phyloP scores from a whole-genome alignment of 768 basidiomycete genomes.

The Agrocybe chaxingu region DNA sequence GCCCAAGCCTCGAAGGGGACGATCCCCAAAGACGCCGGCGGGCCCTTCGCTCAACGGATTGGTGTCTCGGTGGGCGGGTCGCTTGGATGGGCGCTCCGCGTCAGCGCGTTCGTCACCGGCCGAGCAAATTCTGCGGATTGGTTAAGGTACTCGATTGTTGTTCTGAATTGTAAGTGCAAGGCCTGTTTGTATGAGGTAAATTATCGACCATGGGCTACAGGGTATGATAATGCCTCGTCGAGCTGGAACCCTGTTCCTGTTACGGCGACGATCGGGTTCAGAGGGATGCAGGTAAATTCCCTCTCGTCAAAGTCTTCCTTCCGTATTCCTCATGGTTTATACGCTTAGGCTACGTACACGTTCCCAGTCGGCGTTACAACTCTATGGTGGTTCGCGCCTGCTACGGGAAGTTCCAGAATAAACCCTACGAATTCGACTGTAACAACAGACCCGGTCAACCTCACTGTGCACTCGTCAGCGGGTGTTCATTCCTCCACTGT shows the following conservation, averaged over 20 bases:
- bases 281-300: slow-evolving; percentile 49
- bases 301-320: neutral
- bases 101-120: slow-evolving; percentile 61
- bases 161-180: slow-evolving; percentile 56
- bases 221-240: slow-evolving; percentile 46
- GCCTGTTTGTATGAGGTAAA: neutral
- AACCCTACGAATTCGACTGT: too few species aligned
- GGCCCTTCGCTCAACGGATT: slow-evolving; percentile 68
- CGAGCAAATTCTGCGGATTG: slow-evolving; percentile 53
- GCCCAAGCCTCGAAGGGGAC: slow-evolving; percentile 74
- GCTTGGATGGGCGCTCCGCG: slow-evolving; percentile 56
- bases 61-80: slow-evolving; percentile 59
- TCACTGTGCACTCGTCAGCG: too few species aligned
- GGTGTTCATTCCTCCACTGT: too few species aligned
- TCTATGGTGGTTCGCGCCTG: slow-evolving; percentile 46
- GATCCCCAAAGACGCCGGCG: slow-evolving; percentile 62
- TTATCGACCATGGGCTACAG: slow-evolving; percentile 11
- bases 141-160: slow-evolving; percentile 67
- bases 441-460: too few species aligned
- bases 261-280: slow-evolving; percentile 59
- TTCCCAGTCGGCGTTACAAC: slow-evolving; percentile 76
- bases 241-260: slow-evolving; percentile 59
- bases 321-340: neutral
- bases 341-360: slow-evolving; percentile 54
- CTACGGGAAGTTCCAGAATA: neutral